Percentiles rank a stretch among this genome's conserved stretches.
Evolutionary conservation across 2,329 filamentous ascomycete species (phyloP).

Genomic region (Lasiodiplodia hormozganensis): DNA sequence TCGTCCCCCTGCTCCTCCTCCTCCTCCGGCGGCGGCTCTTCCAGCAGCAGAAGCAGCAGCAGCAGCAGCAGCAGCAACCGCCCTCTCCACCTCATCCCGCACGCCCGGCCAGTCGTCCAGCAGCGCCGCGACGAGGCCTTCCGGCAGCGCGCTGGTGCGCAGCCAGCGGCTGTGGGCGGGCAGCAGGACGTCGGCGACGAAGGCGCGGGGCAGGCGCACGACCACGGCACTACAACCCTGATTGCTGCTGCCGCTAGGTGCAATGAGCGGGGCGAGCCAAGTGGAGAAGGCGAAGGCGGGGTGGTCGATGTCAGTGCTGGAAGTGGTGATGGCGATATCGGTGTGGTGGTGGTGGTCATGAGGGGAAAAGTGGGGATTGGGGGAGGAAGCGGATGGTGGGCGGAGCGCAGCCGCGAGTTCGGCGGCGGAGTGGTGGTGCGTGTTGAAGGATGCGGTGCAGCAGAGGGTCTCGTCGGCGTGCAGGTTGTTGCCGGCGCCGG

Average conservation of each 20-base stretch:
- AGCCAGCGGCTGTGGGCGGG: constrained; percentile 30
- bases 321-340: too few relatives aligned
- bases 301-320: neutral
- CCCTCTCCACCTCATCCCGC: too few relatives aligned
- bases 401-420: neutral
- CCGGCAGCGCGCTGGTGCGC: neutral
- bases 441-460: neutral
- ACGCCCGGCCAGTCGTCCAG: too few relatives aligned
- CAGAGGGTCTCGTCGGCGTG: neutral
- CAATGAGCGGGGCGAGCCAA: constrained; percentile 51
- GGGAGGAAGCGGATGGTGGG: too few relatives aligned
- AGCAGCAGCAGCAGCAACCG: too few relatives aligned
- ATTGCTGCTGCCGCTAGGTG: constrained; percentile 33
- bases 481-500: too few relatives aligned
- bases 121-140: too few relatives aligned
- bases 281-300: constrained; percentile 49
- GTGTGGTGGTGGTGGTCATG: neutral
- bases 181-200: constrained; percentile 21
- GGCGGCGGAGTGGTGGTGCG: neutral
- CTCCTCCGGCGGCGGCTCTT: too few relatives aligned
- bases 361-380: too few relatives aligned
- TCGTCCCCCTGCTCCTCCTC: neutral
- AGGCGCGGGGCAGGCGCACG: constrained; percentile 33
- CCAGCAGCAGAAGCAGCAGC: too few relatives aligned
- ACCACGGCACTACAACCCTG: constrained; percentile 26